Conservation (phyloP, 2,329 filamentous ascomycete genomes). For the Colletotrichum eleusines region DNA sequence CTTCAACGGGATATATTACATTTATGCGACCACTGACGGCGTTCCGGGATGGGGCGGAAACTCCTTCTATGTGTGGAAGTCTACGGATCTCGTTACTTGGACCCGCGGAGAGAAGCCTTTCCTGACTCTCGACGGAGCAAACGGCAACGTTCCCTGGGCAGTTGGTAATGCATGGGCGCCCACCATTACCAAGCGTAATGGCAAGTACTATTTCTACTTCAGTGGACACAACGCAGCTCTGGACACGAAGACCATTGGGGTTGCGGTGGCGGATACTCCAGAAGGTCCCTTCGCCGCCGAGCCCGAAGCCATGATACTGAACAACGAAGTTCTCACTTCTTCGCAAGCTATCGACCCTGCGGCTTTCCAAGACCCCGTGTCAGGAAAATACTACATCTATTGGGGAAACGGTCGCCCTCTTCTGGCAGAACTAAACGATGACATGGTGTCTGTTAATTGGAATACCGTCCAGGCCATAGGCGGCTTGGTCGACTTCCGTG, state of each 20-base stretch:
- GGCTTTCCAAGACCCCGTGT: conserved; percentile 68
- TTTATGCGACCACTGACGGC: conserved; percentile 62
- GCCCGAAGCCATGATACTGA: conserved; percentile 64
- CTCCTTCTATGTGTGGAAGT: conserved; percentile 62
- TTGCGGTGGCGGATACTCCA: conserved; percentile 67
- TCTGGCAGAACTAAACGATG: conserved; percentile 57
- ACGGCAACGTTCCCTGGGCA: conserved; percentile 72
- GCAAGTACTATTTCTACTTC: conserved; percentile 76
- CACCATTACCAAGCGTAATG: conserved; percentile 68
- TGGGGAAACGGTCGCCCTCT: conserved; percentile 64
- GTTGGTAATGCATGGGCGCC: conserved; percentile 76
- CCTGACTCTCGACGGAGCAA: conserved; percentile 58
- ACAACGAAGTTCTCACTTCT: conserved; percentile 56
- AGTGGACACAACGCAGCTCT: conserved; percentile 64
- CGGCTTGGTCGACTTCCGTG: conserved; percentile 58
- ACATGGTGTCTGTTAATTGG: conserved; percentile 59
- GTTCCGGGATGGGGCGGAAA: conserved; percentile 59
- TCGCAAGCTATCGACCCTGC: conserved; percentile 70
- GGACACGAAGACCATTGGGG: conserved; percentile 69
- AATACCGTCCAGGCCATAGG: conserved; percentile 49
- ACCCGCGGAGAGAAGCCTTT: conserved; percentile 55
- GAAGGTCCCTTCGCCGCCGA: conserved; percentile 71
- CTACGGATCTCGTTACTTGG: conserved; percentile 57
- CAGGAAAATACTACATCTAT: conserved; percentile 71
- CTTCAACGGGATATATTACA: conserved; percentile 59